A percentile compares a stretch with the other conserved stretches of the same genome.
Evolutionary conservation across 352 stramenopile species (phyloP).

Genomic region (Globisporangium splendens): DNA sequence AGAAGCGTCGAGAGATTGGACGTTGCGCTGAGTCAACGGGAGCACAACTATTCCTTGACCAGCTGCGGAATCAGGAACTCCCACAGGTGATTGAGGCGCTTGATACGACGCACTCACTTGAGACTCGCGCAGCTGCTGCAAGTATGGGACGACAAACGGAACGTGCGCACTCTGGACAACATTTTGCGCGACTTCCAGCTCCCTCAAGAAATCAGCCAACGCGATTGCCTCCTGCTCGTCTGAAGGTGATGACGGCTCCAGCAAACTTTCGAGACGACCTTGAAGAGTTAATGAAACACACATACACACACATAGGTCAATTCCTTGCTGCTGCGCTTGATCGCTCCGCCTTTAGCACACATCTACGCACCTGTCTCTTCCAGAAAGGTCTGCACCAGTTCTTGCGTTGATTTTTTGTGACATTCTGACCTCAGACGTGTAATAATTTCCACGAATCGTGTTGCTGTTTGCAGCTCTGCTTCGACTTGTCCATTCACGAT

Average conservation of each 20-base stretch:
- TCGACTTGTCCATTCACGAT: not conserved
- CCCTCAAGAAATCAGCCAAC: constrained; percentile 61
- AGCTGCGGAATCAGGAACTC: not conserved
- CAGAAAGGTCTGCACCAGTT: constrained; percentile 64
- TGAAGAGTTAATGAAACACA: not conserved
- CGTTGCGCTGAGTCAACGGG: constrained; percentile 34
- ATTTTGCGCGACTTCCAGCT: constrained; percentile 57
- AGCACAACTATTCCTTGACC: constrained; percentile 38
- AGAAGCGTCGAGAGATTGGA: constrained; percentile 32
- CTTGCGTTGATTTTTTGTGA: constrained; percentile 43
- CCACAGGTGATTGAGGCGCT: not conserved
- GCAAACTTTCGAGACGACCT: constrained; percentile 35
- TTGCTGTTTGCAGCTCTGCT: constrained; percentile 4
- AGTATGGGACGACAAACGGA: constrained; percentile 70
- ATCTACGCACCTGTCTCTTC: constrained; percentile 30
- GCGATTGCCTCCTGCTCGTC: constrained; percentile 59
- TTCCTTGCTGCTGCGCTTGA: not conserved
- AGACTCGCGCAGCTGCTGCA: constrained; percentile 52
- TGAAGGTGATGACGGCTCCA: constrained; percentile 41
- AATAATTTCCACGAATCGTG: constrained; percentile 38
- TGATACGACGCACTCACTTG: constrained; percentile 13
- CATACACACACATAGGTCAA: not conserved
- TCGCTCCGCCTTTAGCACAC: not conserved
- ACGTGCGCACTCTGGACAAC: constrained; percentile 52
- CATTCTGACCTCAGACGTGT: constrained; percentile 39